These are phyloP conservation scores for Aspergillus sergii DNA, from an alignment of 2,329 filamentous ascomycete genomes.

Conservation along the genomic window DNA sequence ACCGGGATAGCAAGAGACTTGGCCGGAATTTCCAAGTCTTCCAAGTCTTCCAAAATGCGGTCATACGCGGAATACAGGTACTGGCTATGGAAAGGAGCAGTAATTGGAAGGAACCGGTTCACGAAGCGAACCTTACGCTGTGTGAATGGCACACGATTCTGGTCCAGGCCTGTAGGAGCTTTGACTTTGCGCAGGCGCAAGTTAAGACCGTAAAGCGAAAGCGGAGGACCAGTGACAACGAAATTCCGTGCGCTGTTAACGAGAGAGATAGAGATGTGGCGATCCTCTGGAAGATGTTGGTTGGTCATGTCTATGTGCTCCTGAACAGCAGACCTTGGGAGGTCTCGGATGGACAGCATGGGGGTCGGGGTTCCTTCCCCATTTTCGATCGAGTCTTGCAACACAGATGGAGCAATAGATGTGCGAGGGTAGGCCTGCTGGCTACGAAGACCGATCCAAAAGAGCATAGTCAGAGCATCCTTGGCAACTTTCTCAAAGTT, in stretches of 20 bases:
- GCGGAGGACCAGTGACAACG: conserved; percentile 93
- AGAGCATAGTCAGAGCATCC: conserved; percentile 86
- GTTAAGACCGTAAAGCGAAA: conserved; percentile 95
- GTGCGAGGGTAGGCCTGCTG: conserved; percentile 97
- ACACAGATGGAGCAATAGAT: conserved; percentile 83
- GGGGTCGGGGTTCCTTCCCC: conserved; percentile 95
- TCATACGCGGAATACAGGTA: conserved; percentile 82
- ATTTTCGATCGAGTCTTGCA: conserved; percentile 90
- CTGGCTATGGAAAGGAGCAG: conserved; percentile 96
- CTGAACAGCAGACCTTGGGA: conserved; percentile 84
- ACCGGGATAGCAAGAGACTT: conserved; percentile 79
- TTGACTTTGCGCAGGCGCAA: conserved; percentile 94
- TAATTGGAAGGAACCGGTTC: conserved; percentile 96
- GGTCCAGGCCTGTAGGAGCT: conserved; percentile 94
- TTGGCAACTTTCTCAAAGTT: conserved; percentile 79
- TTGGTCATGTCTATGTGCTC: conserved; percentile 97
- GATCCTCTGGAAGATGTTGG: conserved; percentile 87
- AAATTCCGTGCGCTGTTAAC: conserved; percentile 97
- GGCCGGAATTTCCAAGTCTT: conserved; percentile 74
- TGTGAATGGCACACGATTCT: conserved; percentile 90
- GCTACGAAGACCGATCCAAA: conserved; percentile 97
- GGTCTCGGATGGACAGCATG: conserved; percentile 96
- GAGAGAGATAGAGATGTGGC: conserved; percentile 92
- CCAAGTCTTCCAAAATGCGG: conserved; percentile 84
- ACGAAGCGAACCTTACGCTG: conserved; percentile 95